These are phyloP conservation scores for Penicillium sp. DNA, from an alignment of 2,329 filamentous ascomycete genomes.

Conservation along the genomic window DNA sequence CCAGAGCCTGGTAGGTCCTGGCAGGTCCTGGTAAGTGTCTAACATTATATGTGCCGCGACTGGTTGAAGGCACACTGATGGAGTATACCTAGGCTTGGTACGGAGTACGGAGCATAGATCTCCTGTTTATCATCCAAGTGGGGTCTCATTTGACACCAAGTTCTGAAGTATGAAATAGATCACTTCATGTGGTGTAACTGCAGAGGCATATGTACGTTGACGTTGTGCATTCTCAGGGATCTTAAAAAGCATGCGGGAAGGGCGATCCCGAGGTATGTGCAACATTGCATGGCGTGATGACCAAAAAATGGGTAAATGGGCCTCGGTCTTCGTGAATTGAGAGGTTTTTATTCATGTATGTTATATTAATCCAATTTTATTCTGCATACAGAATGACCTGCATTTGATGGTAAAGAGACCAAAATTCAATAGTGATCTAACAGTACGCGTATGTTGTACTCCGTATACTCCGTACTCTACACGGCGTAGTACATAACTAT, in stretches of 20 bases:
- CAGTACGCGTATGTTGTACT: background rate
- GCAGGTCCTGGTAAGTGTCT: no score
- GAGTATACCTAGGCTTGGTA: background rate
- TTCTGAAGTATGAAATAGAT: background rate
- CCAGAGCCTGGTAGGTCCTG: background rate
- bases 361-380: background rate
- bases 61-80: background rate
- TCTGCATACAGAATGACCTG: no score
- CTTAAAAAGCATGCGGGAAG: conserved; percentile 13
- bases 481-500: background rate
- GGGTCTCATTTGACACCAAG: background rate
- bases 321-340: background rate
- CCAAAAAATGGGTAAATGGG: conserved; percentile 13
- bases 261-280: conserved; percentile 21
- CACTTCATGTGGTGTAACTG: background rate
- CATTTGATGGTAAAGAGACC: background rate
- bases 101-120: background rate
- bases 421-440: background rate
- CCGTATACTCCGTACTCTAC: background rate
- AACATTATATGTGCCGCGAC: background rate
- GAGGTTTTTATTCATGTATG: background rate
- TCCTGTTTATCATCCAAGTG: background rate
- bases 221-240: conserved; percentile 19
- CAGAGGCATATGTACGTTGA: background rate
- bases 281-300: conserved; percentile 18